Conservation (phyloP, 108 stramenopile genomes). For the Fistulifera pelliculosa region DNA sequence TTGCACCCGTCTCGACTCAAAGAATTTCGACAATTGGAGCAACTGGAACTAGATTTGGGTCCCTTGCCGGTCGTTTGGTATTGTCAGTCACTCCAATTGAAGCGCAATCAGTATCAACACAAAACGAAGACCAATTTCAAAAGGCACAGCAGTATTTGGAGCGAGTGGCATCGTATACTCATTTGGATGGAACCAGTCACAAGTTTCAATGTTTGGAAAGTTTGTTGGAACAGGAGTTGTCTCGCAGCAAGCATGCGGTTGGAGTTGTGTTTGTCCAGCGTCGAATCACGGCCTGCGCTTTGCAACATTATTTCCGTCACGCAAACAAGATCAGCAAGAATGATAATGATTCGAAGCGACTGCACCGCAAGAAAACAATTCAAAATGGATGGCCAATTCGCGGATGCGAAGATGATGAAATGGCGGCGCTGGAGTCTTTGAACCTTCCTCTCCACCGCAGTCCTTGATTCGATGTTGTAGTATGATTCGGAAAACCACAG, state of each 20-base stretch:
- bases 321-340: background rate
- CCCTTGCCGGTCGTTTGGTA: conserved; percentile 24
- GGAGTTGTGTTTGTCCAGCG: conserved; percentile 51
- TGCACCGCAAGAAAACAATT: background rate
- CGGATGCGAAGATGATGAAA: conserved; percentile 4
- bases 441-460: conserved; percentile 30
- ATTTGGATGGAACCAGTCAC: conserved; percentile 9
- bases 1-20: conserved; percentile 11
- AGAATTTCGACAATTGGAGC: conserved; percentile 40
- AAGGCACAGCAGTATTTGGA: conserved; percentile 20
- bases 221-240: conserved; percentile 20
- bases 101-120: conserved; percentile 35
- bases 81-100: conserved; percentile 23
- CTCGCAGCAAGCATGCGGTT: conserved; percentile 11
- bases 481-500: conserved; percentile 24
- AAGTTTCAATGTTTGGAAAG: conserved; percentile 39
- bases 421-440: conserved; percentile 9
- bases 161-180: conserved; percentile 16
- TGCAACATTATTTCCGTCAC: conserved; percentile 33
- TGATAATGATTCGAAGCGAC: background rate
- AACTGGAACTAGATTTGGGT: conserved; percentile 43
- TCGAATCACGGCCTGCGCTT: conserved; percentile 47
- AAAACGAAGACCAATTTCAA: conserved; percentile 31
- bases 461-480: conserved; percentile 11
- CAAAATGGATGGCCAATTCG: conserved; percentile 3